Conservation (phyloP, 768 basidiomycete genomes). For the Kwoniella pini region DNA sequence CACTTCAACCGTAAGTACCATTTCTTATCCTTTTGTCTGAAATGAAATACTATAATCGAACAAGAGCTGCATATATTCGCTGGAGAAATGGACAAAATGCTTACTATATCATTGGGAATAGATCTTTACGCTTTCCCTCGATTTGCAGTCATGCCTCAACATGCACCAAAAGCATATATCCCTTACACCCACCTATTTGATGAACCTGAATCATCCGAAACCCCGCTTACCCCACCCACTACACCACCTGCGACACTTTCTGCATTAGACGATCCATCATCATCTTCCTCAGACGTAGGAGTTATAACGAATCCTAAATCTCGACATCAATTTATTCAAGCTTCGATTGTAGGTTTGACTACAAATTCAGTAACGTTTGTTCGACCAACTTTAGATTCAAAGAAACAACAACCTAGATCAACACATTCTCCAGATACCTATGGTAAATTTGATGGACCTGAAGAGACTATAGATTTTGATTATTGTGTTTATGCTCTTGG, state of each 20-base stretch:
- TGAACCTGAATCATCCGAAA: conserved; percentile 7
- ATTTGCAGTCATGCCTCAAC: conserved; percentile 45
- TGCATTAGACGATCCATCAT: not conserved
- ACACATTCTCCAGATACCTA: conserved; percentile 11
- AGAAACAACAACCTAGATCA: conserved; percentile 6
- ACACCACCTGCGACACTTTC: conserved; percentile 16
- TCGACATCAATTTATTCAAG: conserved; percentile 32
- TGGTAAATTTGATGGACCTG: conserved; percentile 30
- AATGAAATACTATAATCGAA: no score
- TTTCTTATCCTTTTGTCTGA: not conserved
- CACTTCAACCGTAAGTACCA: conserved; percentile 51
- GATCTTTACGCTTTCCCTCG: conserved; percentile 55
- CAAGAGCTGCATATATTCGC: no score
- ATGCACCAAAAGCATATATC: conserved; percentile 50
- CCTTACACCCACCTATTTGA: conserved; percentile 43
- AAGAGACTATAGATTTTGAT: conserved; percentile 49
- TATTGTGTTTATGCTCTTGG: conserved; percentile 54
- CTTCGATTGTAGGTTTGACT: conserved; percentile 26
- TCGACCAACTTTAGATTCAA: conserved; percentile 11
- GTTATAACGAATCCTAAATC: conserved; percentile 6
- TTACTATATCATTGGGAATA: conserved; percentile 15
- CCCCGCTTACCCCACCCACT: conserved; percentile 17
- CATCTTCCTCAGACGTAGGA: not conserved
- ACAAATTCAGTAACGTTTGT: conserved; percentile 36
- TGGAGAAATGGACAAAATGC: not conserved